Base-by-base conservation (phyloP, 495 filamentous ascomycete genomes). In the Lasiosphaeriaceae sp. region DNA sequence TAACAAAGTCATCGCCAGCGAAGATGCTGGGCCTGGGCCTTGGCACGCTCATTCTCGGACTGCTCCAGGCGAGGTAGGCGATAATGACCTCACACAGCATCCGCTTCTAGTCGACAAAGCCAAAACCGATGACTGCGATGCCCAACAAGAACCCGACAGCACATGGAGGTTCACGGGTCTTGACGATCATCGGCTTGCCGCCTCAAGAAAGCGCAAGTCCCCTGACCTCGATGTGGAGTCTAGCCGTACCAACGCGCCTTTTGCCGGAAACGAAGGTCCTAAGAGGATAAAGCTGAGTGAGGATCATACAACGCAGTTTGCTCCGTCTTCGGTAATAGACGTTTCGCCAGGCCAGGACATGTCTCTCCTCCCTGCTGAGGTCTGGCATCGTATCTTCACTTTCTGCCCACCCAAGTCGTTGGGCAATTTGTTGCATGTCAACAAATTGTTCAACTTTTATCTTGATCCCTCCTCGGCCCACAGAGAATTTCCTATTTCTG, bases 301-400 rank as follows among this genome's bases (percentile, higher is more conserved):
- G 26, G 58, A 58, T 17, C 45, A 54, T 47, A 50, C 26, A 49
- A 24, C 31, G 16, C 52, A 35, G 2, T 45, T 52, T 59, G 34
- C 31, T 23, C 53, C 29, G 50, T 59, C 50, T 49, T 49, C 17
- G 29, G 34, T 37, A 50, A 62, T 45, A 59, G 20, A 50, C 39
- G 54, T 11, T 11, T 41, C 43, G 55, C 52, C 26, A 31, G 20
- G 35, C 31, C 12, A 34, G 50, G 71, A 77, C 58, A 71, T 65
- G 63, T 75, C 72, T 67, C 62, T 69, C 45, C 66, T 84, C 22
- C 72, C 78, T 54, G 58, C 71, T 21, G 78, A 82, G 64, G 65
- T 83, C 44, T 84, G 81, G 81, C 79, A 83, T 64, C 73, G 72
- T 58, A 72, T 81, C 54, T 83, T 84, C 60, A 76, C 74, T 57